These are phyloP conservation scores for Acanthamoeba triangularis DNA, from an alignment of 208 protist genomes.

Conservation along the genomic window DNA sequence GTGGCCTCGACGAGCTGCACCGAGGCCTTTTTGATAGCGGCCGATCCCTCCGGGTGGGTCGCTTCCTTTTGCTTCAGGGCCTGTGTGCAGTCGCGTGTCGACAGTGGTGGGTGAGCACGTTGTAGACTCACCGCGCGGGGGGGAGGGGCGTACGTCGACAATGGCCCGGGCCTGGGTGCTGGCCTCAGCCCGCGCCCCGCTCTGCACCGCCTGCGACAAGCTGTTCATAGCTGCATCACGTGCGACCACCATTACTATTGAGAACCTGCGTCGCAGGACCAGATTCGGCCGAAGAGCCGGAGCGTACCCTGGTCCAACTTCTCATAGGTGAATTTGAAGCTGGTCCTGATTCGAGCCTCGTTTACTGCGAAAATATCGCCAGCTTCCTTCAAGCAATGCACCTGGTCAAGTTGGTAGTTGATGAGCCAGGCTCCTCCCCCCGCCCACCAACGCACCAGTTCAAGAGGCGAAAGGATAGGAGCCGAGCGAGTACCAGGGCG, in stretches of 20 bases:
- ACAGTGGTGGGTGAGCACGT: neutral
- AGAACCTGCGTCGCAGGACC: neutral
- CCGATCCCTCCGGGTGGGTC: neutral
- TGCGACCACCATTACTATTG: neutral
- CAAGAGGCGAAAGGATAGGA: neutral
- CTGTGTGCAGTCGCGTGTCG: neutral
- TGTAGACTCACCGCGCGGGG: neutral
- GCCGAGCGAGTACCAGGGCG: neutral
- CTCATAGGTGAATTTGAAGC: conserved; percentile 8
- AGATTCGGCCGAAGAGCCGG: neutral
- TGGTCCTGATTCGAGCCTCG: neutral
- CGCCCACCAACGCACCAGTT: neutral
- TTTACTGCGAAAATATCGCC: conserved; percentile 26
- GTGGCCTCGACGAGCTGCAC: neutral
- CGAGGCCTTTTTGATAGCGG: neutral
- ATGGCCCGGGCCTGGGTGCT: neutral
- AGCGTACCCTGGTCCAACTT: neutral
- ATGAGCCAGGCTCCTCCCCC: neutral
- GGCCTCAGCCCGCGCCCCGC: neutral
- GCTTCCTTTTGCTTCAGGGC: neutral
- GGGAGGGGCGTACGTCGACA: neutral
- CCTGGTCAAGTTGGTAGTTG: neutral
- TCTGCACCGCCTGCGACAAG: conserved; percentile 25
- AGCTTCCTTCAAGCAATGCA: neutral
- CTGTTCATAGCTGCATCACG: neutral